Conservation (phyloP, 139 green algal genomes). For the Chlamydomonas sphaeroides region DNA sequence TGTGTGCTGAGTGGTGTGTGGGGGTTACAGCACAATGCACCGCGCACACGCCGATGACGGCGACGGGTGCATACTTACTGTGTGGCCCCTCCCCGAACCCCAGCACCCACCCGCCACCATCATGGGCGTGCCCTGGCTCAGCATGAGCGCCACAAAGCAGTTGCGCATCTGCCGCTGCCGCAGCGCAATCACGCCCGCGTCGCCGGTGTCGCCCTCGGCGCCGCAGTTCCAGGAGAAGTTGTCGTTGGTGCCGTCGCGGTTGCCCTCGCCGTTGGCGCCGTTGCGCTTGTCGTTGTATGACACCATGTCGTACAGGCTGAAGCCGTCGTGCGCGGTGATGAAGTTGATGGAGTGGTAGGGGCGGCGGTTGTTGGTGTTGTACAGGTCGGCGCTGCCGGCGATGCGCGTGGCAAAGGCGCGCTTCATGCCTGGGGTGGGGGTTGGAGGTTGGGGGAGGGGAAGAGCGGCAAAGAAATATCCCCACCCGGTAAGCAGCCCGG, state of each 20-base stretch:
- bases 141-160: slow-evolving; percentile 86
- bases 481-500: no score
- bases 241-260: slow-evolving; percentile 90
- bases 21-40: no score
- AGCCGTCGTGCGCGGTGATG: slow-evolving; percentile 95
- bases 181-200: slow-evolving; percentile 73
- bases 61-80: no score
- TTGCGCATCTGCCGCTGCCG: slow-evolving; percentile 93
- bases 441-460: not conserved
- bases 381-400: slow-evolving; percentile 92
- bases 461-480: not conserved
- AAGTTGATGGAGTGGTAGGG: slow-evolving; percentile 98
- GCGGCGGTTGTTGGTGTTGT: slow-evolving; percentile 79
- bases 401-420: slow-evolving; percentile 89
- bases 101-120: no score
- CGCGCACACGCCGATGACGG: no score
- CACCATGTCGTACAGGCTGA: slow-evolving; percentile 94
- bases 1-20: no score
- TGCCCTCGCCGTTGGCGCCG: slow-evolving; percentile 70
- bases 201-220: slow-evolving; percentile 83
- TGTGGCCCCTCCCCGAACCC: no score
- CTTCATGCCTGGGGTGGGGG: slow-evolving; percentile 83
- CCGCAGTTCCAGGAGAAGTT: slow-evolving; percentile 99
- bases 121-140: slow-evolving; percentile 95
- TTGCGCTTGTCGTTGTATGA: slow-evolving; percentile 82